phyloP scores from a whole-genome alignment of 2,329 filamentous ascomycete genomes.

The Coniochaeta ligniaria region DNA sequence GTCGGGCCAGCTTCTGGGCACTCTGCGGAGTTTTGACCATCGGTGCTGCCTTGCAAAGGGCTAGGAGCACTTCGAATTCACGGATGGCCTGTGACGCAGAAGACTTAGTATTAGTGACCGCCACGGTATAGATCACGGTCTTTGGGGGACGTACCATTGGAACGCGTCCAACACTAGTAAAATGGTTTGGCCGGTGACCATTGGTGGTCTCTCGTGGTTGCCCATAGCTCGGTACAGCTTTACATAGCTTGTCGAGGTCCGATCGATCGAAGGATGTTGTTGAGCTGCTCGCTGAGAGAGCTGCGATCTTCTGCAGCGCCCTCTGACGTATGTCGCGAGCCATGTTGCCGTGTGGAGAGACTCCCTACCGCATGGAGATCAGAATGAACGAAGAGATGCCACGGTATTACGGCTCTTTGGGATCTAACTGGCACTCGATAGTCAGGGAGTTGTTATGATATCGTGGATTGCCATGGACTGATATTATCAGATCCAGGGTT shows the following conservation, averaged over 20 bases:
- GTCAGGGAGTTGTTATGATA: neutral
- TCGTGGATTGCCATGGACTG: neutral
- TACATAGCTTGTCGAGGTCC: slow-evolving; percentile 56
- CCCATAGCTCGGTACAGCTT: slow-evolving; percentile 43
- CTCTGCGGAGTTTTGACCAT: slow-evolving; percentile 62
- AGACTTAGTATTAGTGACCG: slow-evolving; percentile 3
- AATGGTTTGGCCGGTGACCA: slow-evolving; percentile 33
- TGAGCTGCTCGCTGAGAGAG: slow-evolving; percentile 50
- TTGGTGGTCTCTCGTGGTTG: slow-evolving; percentile 38
- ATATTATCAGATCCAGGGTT: neutral
- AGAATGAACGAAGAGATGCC: neutral
- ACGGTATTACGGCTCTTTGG: neutral
- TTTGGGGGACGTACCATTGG: slow-evolving; percentile 52
- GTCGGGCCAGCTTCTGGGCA: slow-evolving; percentile 70
- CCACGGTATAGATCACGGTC: neutral
- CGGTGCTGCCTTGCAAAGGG: slow-evolving; percentile 84
- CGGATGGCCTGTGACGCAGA: slow-evolving; percentile 57
- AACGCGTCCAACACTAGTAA: slow-evolving; percentile 39
- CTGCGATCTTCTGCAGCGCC: slow-evolving; percentile 59
- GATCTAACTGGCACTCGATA: neutral
- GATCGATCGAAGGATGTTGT: slow-evolving; percentile 51
- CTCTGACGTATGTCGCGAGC: slow-evolving; percentile 51
- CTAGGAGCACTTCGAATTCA: slow-evolving; percentile 87
- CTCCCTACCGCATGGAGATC: neutral
- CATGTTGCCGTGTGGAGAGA: slow-evolving; percentile 23